Percentiles rank a stretch among this genome's conserved stretches.
Evolutionary conservation across 257 asterid species (phyloP).

Genomic region (Ballota nigra): DNA sequence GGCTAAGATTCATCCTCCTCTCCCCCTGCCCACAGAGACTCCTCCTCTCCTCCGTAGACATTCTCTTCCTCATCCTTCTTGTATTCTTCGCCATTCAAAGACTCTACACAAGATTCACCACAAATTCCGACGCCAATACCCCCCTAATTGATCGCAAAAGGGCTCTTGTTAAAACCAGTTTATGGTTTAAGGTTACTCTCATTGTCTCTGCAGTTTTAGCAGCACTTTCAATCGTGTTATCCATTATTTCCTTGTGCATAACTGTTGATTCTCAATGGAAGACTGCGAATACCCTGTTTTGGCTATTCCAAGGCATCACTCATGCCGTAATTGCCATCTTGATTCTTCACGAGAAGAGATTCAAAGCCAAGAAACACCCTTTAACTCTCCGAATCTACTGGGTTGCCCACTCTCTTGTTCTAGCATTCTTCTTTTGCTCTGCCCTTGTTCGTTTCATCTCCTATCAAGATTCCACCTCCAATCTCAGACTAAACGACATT

Average conservation of each 20-base stretch:
- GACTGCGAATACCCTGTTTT: slow-evolving; percentile 48
- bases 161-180: slow-evolving; percentile 32
- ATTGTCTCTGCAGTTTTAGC: slow-evolving; percentile 35
- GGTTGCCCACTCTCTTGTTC: slow-evolving; percentile 44
- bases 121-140: slow-evolving; percentile 35
- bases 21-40: slow-evolving; percentile 89
- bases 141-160: slow-evolving; percentile 54
- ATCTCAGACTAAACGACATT: slow-evolving; percentile 53
- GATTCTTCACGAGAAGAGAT: slow-evolving; percentile 65
- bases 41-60: slow-evolving; percentile 48
- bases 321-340: slow-evolving; percentile 44
- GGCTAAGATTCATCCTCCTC: slow-evolving; percentile 74
- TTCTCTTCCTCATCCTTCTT: slow-evolving; percentile 45
- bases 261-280: slow-evolving; percentile 39
- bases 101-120: slow-evolving; percentile 42
- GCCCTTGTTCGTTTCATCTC: slow-evolving; percentile 46
- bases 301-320: slow-evolving; percentile 62
- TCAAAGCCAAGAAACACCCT: slow-evolving; percentile 56
- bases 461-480: slow-evolving; percentile 34
- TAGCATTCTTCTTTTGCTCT: slow-evolving; percentile 48
- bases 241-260: slow-evolving; percentile 37
- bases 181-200: slow-evolving; percentile 54
- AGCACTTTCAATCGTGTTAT: slow-evolving; percentile 34
- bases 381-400: slow-evolving; percentile 60
- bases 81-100: slow-evolving; percentile 46